Percentiles rank a stretch among this genome's conserved stretches.
Conservation (phyloP, 148 eudicot species). For the Camellia japonica region DNA sequence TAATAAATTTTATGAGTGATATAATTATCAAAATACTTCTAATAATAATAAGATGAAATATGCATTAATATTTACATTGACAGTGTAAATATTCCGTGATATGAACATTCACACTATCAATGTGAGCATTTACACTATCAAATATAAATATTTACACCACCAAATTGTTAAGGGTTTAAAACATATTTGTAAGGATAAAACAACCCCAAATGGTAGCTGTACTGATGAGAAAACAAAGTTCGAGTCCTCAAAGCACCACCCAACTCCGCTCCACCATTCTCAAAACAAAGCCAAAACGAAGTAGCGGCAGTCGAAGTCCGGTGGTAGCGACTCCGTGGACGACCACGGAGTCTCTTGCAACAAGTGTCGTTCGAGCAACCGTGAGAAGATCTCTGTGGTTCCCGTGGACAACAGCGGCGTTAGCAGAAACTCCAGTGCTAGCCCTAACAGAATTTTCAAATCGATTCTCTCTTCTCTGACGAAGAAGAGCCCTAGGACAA, state of each 20-base stretch:
- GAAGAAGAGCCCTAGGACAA: constrained; percentile 47
- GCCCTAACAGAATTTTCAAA: constrained; percentile 62
- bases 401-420: constrained; percentile 44
- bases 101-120: too few species aligned
- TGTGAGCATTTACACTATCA: too few species aligned
- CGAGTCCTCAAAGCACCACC: constrained; percentile 31
- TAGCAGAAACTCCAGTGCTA: constrained; percentile 25
- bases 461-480: constrained; percentile 50
- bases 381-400: constrained; percentile 57
- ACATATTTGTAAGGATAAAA: not conserved
- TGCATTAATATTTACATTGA: too few species aligned
- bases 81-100: too few species aligned
- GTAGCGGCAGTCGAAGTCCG: constrained; percentile 19
- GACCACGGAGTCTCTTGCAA: constrained; percentile 51
- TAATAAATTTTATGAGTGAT: too few species aligned
- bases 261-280: constrained; percentile 53
- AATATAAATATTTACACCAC: too few species aligned
- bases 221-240: not conserved
- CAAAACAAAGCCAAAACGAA: constrained; percentile 18
- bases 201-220: constrained; percentile 23
- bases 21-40: too few species aligned
- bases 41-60: too few species aligned
- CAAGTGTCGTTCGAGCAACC: constrained; percentile 70
- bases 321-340: not conserved
- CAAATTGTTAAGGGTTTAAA: too few species aligned